phyloP scores from a whole-genome alignment of 2,329 filamentous ascomycete genomes.

The Aspergillus sp. region DNA sequence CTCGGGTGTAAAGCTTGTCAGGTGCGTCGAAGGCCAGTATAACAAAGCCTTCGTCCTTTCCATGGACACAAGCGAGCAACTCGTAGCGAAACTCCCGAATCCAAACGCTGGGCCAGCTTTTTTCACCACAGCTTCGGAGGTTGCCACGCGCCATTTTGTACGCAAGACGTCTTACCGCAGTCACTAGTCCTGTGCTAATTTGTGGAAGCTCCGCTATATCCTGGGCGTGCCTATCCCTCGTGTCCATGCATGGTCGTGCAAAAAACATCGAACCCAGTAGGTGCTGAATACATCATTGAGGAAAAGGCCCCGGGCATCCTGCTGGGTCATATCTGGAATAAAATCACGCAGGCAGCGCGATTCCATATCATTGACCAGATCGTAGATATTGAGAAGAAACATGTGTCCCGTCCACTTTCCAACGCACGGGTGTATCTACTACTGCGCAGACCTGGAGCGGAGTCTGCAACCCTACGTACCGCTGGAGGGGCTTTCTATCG shows the following conservation, averaged over 20 bases:
- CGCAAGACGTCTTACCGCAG: background rate
- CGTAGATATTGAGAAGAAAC: too few relatives aligned
- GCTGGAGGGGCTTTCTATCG: slow-evolving; percentile 12
- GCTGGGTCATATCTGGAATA: slow-evolving; percentile 31
- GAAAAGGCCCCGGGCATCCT: slow-evolving; percentile 28
- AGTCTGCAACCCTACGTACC: too few relatives aligned
- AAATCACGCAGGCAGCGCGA: slow-evolving; percentile 9
- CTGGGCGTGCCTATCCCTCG: slow-evolving; percentile 33
- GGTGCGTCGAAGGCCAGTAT: slow-evolving; percentile 23
- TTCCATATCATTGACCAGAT: too few relatives aligned
- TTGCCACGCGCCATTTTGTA: slow-evolving; percentile 25
- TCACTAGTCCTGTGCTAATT: background rate
- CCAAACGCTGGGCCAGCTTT: slow-evolving; percentile 15
- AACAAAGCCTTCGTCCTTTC: slow-evolving; percentile 25
- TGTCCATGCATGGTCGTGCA: slow-evolving; percentile 33
- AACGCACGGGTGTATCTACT: too few relatives aligned
- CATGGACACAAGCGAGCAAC: slow-evolving; percentile 11
- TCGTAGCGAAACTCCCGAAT: slow-evolving; percentile 9
- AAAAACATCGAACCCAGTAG: slow-evolving; percentile 34
- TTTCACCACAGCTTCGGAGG: slow-evolving; percentile 21
- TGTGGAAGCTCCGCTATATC: slow-evolving; percentile 8
- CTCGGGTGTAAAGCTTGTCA: slow-evolving; percentile 16
- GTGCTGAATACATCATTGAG: slow-evolving; percentile 42
- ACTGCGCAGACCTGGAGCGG: too few relatives aligned
- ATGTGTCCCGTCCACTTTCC: too few relatives aligned